Conservation (phyloP, 1,139 yeast genomes). For the Ogataea hybrid region DNA sequence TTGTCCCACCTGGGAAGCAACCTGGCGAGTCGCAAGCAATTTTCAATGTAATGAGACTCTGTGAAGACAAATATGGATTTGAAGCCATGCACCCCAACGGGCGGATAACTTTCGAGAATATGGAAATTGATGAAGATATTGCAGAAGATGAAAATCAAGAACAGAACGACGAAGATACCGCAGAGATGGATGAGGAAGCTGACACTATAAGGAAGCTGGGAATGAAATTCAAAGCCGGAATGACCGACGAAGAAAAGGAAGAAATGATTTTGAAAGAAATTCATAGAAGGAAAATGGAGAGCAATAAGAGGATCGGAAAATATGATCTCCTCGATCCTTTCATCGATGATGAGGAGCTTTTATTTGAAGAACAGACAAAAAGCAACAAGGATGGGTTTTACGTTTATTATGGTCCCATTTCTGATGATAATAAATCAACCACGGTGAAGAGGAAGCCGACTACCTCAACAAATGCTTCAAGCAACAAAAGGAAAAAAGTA, state of each 20-base stretch:
- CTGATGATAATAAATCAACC: constrained; percentile 47
- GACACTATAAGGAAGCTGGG: constrained; percentile 27
- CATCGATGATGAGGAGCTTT: constrained; percentile 89
- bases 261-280: constrained; percentile 34
- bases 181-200: constrained; percentile 23
- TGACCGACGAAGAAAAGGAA: constrained; percentile 32
- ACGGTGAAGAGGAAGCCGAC: constrained; percentile 6
- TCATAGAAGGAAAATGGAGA: constrained; percentile 48
- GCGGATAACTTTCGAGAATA: constrained; percentile 57
- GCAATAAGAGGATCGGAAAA: constrained; percentile 76
- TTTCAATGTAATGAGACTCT: constrained; percentile 72
- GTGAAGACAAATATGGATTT: constrained; percentile 88
- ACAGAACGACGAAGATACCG: constrained; percentile 29
- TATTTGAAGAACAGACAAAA: constrained; percentile 92
- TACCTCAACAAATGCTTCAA: not conserved
- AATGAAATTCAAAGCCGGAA: constrained; percentile 30
- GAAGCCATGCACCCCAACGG: constrained; percentile 70
- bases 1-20: constrained; percentile 39
- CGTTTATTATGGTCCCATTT: constrained; percentile 91
- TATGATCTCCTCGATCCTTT: constrained; percentile 95
- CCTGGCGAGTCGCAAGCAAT: constrained; percentile 67
- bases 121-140: constrained; percentile 51
- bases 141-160: constrained; percentile 17
- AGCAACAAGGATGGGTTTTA: constrained; percentile 95
- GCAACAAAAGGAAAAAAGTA: constrained; percentile 8